Evolutionary conservation across 2,329 filamentous ascomycete species (phyloP), one percentile per base, ranked within the genome.

Genomic region (Aspergillus sp.): DNA sequence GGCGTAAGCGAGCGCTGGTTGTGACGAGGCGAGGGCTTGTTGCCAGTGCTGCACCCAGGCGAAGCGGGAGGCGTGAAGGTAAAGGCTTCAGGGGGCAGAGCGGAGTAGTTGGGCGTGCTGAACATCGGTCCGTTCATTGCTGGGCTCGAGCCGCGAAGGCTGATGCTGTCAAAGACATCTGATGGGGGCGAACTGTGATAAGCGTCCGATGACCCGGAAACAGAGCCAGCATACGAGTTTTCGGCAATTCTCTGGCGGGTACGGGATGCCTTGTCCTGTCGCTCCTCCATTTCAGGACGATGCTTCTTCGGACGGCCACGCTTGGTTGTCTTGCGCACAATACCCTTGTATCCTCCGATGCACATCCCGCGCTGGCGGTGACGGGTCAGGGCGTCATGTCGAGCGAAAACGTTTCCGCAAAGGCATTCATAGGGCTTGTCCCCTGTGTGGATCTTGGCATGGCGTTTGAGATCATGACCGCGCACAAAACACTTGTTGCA

Each of bases 281-380:
- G 71, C 39, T 78, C 71, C 35, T 80, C 79, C 63, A 78, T 71
- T 47, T 81, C 78, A 6, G 79, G 80, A 29, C 79, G 69, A 48
- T 75, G 71, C 67, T 83, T 84, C 69, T 78, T 79, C 19, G 81
- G 81, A 39, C 81, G 72, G 42, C 82, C 81, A 50, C 84, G 80
- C 68, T 85, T 85, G 34, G 77, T 77, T 32, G 78, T 76, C 64
- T 83, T 82, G 62, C 81, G 79, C 29, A 83, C 77, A 43, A 81
- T 76, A 35, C 90, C 90, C 53, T 94, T 88, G 58, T 97, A 94
- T 4, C 89, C 91, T 47, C 93, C 93, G 47, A 93, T 85, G 68
- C 93, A 98, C 87, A 96, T 95, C 46, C 91, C 93, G 36, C 93
- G 83, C 67, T 97, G 93, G 45, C 90, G 82, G 65, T 98, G 93